These are phyloP conservation scores for Dactylellina cionopaga DNA, from an alignment of 2,329 filamentous ascomycete species.

Conservation along the genomic window DNA sequence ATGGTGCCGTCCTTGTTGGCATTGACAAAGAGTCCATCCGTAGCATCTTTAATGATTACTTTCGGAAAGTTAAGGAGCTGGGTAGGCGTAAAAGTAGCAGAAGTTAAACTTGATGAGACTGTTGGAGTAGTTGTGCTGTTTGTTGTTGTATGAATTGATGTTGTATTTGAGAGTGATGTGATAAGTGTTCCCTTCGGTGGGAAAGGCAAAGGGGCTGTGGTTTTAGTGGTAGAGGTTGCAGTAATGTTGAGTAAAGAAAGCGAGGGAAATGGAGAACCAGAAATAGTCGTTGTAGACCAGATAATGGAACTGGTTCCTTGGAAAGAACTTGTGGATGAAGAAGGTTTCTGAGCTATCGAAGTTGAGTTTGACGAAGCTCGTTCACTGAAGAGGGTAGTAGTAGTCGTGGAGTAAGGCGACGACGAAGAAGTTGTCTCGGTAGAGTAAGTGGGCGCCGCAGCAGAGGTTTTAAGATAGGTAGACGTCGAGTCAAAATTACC, in stretches of 20 bases:
- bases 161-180: not conserved
- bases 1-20: constrained; percentile 38
- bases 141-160: not conserved
- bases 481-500: not conserved
- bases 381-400: not conserved
- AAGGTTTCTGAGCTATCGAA: not conserved
- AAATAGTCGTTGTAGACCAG: not conserved
- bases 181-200: not conserved
- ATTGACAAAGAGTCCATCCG: constrained; percentile 37
- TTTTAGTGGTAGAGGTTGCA: not conserved
- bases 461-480: not conserved
- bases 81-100: not conserved
- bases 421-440: too few species aligned
- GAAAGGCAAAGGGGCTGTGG: not conserved
- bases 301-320: not conserved
- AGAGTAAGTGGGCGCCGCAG: too few species aligned
- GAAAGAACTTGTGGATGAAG: not conserved
- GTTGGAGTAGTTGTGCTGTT: constrained; percentile 1
- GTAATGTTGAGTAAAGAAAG: not conserved
- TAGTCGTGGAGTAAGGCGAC: not conserved
- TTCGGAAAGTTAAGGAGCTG: not conserved
- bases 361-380: not conserved
- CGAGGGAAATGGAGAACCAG: not conserved
- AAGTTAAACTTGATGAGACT: not conserved
- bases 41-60: constrained; percentile 28